Base-by-base conservation (phyloP, 768 basidiomycete genomes). In the Leucosporidium scottii region DNA sequence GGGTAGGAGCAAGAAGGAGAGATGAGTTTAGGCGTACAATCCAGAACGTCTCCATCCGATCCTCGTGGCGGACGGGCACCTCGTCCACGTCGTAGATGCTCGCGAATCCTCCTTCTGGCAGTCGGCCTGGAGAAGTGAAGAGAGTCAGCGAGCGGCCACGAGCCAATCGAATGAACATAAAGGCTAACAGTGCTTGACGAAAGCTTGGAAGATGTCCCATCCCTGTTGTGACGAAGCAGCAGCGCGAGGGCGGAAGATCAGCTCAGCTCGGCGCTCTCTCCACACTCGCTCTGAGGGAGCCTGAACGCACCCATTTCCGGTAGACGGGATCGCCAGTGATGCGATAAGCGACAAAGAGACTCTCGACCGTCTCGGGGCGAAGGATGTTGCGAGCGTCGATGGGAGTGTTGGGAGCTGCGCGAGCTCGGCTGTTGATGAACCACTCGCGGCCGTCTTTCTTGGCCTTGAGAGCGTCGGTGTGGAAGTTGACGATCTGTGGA, bases 41-140 rank as follows among this genome's bases (percentile, higher is more conserved):
- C 79, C 93, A 84, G 80, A 93, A 96, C 18, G 93, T 93, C 80
- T 97, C 93, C 93, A 96, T 94, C 77, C 88, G 87, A 78, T 97
- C 91, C 70, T 91, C 87, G 65, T 84, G 81, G 75, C 81, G 80
- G 2, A 81, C 84, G 0, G 87, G 86, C 15, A 86, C 80, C 68
- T 85, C 82, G 77, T 94, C 90, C 15, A 97, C 93, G 75, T 96
- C 90, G 66, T 87, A 78, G 56, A 97, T 82, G 47, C 85, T 85
- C 23, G 89, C 88, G 75, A 89, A 97, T 13, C 93, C 93, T 25
- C 93, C 93, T 0, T 81, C 82, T n/a, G 62, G 36, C 21, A 73
- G 49, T 82, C 79, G 27, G 92, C 39, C 39, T 44, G 39, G 8
- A 17, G 15, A 44, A 10, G 13, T 2, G 15, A 44, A 13, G 8